Evolutionary conservation across 768 basidiomycete species (phyloP).

Genomic region (Dioszegia hungarica): DNA sequence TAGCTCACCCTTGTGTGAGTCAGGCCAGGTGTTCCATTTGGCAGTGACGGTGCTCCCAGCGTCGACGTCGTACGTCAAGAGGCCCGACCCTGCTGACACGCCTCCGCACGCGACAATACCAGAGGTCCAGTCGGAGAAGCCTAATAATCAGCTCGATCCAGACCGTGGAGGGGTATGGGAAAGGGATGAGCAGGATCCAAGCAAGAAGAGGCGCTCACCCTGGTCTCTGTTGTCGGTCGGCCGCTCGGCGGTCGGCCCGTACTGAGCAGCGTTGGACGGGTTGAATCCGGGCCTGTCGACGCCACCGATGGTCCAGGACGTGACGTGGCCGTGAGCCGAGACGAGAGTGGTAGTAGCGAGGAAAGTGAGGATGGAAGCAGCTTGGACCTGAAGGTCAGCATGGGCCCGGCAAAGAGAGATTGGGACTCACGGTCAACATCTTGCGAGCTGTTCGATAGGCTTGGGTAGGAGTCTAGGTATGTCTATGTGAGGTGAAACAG

Average conservation of each 20-base stretch:
- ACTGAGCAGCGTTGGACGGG: not conserved
- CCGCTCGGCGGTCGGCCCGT: constrained; percentile 2
- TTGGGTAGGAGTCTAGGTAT: too few relatives aligned
- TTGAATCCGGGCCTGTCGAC: not conserved
- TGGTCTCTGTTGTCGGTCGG: not conserved
- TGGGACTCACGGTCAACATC: constrained; percentile 3
- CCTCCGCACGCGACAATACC: constrained; percentile 1
- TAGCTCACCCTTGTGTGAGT: constrained; percentile 1
- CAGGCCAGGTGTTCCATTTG: constrained; percentile 5
- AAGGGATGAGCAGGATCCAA: not conserved
- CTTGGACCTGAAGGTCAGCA: not conserved
- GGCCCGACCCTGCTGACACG: not conserved
- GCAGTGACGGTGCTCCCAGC: constrained; percentile 4
- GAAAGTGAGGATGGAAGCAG: too few relatives aligned
- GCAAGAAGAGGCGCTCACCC: not conserved
- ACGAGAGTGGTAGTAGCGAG: not conserved
- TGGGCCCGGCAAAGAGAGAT: not conserved
- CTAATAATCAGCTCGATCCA: not conserved
- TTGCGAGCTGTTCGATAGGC: too few relatives aligned
- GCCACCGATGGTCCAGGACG: not conserved
- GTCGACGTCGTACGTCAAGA: not conserved
- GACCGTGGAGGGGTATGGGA: too few relatives aligned
- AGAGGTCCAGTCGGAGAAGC: not conserved
- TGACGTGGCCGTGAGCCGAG: constrained; percentile 1
- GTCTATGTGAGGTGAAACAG: too few relatives aligned